Percentiles rank a stretch among this genome's conserved stretches.
These are phyloP conservation scores for Sphaerulina musiva DNA, from an alignment of 2,329 filamentous ascomycete species.

Conservation along the genomic window DNA sequence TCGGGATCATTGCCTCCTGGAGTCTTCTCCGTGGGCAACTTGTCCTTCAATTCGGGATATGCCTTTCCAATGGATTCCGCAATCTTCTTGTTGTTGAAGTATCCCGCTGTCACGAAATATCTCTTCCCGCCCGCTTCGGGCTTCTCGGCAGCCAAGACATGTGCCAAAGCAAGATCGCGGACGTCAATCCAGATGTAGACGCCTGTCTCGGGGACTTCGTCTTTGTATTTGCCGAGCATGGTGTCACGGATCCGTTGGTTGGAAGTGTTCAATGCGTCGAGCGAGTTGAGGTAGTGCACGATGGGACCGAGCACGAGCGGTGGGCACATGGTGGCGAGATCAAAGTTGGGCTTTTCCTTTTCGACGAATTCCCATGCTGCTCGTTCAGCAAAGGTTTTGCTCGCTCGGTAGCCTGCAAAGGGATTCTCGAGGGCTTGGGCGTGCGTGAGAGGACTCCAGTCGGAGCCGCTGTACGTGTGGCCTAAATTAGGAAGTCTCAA, in stretches of 20 bases:
- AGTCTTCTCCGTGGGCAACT: conserved; percentile 41
- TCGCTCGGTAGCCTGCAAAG: conserved; percentile 43
- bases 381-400: conserved; percentile 57
- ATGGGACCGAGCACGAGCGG: conserved; percentile 48
- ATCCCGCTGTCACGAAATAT: conserved; percentile 52
- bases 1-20: conserved; percentile 43
- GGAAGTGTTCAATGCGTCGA: conserved; percentile 65
- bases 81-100: conserved; percentile 57
- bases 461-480: conserved; percentile 48
- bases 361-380: conserved; percentile 51
- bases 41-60: conserved; percentile 48
- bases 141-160: conserved; percentile 39
- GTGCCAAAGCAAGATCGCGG: conserved; percentile 21
- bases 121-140: conserved; percentile 55
- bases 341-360: conserved; percentile 48
- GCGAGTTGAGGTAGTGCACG: conserved; percentile 54
- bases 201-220: conserved; percentile 50
- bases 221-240: conserved; percentile 55
- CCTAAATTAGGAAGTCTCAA: conserved; percentile 15
- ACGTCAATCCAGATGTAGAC: conserved; percentile 26
- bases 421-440: conserved; percentile 43
- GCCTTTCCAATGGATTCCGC: conserved; percentile 50
- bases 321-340: conserved; percentile 45
- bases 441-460: conserved; percentile 53
- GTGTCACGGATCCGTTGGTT: conserved; percentile 59